Evolutionary conservation across 345 rosid genomes (phyloP).

Genomic region (Odontarrhena argentea): DNA sequence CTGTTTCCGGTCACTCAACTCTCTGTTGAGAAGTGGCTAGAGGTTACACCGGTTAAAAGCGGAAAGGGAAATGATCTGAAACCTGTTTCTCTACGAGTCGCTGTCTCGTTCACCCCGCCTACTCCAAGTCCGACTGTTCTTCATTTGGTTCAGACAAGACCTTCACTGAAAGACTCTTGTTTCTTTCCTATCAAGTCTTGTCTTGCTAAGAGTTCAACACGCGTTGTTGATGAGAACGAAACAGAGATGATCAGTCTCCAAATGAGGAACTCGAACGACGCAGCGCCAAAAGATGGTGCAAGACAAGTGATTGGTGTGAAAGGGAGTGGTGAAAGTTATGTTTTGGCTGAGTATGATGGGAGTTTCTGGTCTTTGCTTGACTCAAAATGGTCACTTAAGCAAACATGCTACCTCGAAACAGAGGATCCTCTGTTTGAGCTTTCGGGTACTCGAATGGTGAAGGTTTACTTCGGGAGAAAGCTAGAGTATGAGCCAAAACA

Average conservation of each 20-base stretch:
- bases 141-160: conserved; percentile 52
- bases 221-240: conserved; percentile 54
- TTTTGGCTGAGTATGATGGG: conserved; percentile 60
- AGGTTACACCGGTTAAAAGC: conserved; percentile 53
- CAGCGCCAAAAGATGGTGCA: conserved; percentile 34
- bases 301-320: conserved; percentile 70
- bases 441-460: conserved; percentile 62
- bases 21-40: conserved; percentile 76
- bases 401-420: conserved; percentile 37
- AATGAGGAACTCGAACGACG: conserved; percentile 63
- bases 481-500: conserved; percentile 70
- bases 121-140: conserved; percentile 52
- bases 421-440: conserved; percentile 68
- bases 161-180: conserved; percentile 57
- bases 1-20: conserved; percentile 68
- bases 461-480: conserved; percentile 63
- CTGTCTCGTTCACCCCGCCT: conserved; percentile 75
- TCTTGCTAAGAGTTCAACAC: conserved; percentile 49
- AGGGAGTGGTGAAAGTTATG: conserved; percentile 57
- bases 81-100: conserved; percentile 63
- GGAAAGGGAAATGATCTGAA: conserved; percentile 37
- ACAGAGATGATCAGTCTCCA: conserved; percentile 73
- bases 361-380: conserved; percentile 70
- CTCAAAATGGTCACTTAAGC: conserved; percentile 65
- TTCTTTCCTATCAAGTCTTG: conserved; percentile 58